Conservation (phyloP, 2,329 filamentous ascomycete species). For the Leptographium wingfieldii region DNA sequence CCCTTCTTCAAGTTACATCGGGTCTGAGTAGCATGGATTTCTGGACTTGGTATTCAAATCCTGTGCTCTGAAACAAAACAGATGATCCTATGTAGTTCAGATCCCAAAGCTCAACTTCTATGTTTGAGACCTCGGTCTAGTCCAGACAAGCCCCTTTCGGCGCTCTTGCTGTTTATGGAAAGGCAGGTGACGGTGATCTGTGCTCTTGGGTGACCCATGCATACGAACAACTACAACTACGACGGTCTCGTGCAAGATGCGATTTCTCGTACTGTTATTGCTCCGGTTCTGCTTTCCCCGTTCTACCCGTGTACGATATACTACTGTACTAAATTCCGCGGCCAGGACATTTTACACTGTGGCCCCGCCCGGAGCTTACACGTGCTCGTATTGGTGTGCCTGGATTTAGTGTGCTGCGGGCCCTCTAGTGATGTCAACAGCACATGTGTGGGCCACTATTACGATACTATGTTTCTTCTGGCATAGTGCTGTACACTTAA, state of each 20-base stretch:
- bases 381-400: slow-evolving; percentile 8
- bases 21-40: background rate
- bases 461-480: background rate
- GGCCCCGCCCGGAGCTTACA: background rate
- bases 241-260: background rate
- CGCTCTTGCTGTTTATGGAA: background rate
- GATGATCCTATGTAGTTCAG: background rate
- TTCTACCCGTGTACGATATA: background rate
- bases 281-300: background rate
- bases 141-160: background rate
- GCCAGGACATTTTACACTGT: background rate
- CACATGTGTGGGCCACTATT: background rate
- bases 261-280: background rate
- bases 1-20: background rate
- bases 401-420: slow-evolving; percentile 6
- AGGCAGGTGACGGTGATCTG: background rate
- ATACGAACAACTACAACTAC: background rate
- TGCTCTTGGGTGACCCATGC: background rate
- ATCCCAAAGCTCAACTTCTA: background rate
- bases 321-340: background rate
- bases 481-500: background rate
- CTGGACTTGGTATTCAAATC: background rate
- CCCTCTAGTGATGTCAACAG: background rate
- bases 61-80: background rate
- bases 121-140: background rate